These are phyloP conservation scores for Haberlea rhodopensis DNA, from an alignment of 257 asterid species.

Conservation along the genomic window DNA sequence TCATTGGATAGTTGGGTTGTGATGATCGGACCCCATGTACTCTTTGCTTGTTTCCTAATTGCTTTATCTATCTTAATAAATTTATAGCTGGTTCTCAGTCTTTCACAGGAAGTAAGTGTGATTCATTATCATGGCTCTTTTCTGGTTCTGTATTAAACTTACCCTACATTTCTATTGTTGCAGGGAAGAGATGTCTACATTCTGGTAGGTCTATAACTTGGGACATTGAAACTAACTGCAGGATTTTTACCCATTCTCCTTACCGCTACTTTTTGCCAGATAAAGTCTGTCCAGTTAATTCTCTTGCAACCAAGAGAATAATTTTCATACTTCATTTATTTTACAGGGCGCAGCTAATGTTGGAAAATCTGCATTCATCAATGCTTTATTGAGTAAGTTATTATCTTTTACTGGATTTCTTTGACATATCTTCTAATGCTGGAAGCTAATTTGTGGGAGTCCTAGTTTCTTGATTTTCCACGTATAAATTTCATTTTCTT, in stretches of 20 bases:
- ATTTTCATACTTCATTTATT: slow-evolving; percentile 26
- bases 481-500: neutral
- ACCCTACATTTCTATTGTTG: slow-evolving; percentile 33
- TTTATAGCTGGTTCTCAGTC: slow-evolving; percentile 3
- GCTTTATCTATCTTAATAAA: neutral
- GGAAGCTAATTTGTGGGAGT: too few species aligned
- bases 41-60: slow-evolving; percentile 15
- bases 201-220: slow-evolving; percentile 57
- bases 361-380: slow-evolving; percentile 96
- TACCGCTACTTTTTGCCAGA: slow-evolving; percentile 3
- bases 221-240: slow-evolving; percentile 6
- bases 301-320: neutral
- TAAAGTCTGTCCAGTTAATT: neutral
- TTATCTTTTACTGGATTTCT: slow-evolving; percentile 6
- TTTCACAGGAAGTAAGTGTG: slow-evolving; percentile 1
- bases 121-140: neutral
- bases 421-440: too few species aligned
- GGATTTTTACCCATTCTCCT: slow-evolving; percentile 10
- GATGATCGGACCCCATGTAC: slow-evolving; percentile 16
- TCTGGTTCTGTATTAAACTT: slow-evolving; percentile 23
- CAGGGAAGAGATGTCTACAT: slow-evolving; percentile 97
- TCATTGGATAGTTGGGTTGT: neutral
- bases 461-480: too few species aligned
- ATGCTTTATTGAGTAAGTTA: slow-evolving; percentile 83
- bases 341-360: slow-evolving; percentile 95